Evolutionary conservation across 2,329 filamentous ascomycete genomes (phyloP), one percentile per base, ranked within the genome.

Genomic region (Arthrobotrys iridis): DNA sequence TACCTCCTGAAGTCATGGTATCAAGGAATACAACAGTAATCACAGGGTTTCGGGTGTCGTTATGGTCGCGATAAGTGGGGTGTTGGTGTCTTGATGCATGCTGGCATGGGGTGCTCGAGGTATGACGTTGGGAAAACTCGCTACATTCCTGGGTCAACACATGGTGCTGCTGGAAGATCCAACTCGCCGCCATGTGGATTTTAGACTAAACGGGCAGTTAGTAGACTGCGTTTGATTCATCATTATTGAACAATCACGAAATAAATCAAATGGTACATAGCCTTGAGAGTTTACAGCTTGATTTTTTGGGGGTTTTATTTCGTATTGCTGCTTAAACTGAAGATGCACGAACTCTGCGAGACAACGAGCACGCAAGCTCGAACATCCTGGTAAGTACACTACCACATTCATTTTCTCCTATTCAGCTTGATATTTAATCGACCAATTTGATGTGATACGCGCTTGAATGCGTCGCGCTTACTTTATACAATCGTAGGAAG

Each of bases 111-210:
- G 24, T 28, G 30, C 18, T 50, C 41, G 13, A 63, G 58, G 50
- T 63, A 63, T 63, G 58, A 63, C 58, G 58, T 63, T 48, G 43
- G 41, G 33, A 50, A 46, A 35, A 63, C 58, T 24, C 28, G 26
- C 28, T 15, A 63, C 28, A 50, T 63, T 63, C 58, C 58, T 63
- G 41, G 26, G 58, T 13, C 58, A 63, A 63, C 58, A 37, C 58
- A 63, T 35, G 22, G 2, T 26, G 10, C 37, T 35, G 43, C 41
- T 48, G 45, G 33, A 45, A 63, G 58, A 63, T 63, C 3, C 20
- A 15, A 37, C 15, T 22, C 50, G 37, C 45, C 26, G n/a, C 50
- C 50, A 55, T 20, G 50, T 55, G 50, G 28, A 24, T 37, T 37
- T 35, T 15, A 30, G 15, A 22, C 37, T 8, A 37, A 55, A 55